phyloP scores from a whole-genome alignment of 116 monocot genomes.

The Iris pallida region DNA sequence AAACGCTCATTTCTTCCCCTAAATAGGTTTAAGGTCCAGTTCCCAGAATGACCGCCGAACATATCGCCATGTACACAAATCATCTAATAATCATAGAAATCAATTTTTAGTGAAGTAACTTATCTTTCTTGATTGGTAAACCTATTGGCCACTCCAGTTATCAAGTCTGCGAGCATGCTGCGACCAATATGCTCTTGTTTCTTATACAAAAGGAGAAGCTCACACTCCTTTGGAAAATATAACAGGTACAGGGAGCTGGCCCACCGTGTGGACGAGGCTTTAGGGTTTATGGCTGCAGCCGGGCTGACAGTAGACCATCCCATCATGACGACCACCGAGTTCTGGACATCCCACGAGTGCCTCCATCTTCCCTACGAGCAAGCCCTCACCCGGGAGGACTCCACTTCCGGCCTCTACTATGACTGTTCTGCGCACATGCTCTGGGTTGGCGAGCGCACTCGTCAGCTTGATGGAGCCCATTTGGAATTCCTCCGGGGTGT shows the following conservation, averaged over 20 bases:
- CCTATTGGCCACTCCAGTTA: no score
- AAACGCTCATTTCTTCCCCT: no score
- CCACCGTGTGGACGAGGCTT: conserved; percentile 19
- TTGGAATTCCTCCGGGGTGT: conserved; percentile 51
- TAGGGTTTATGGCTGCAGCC: conserved; percentile 23
- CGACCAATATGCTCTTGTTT: no score
- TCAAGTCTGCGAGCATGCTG: no score
- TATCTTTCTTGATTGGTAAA: no score
- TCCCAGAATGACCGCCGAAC: no score
- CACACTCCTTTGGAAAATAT: not conserved
- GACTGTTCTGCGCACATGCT: conserved; percentile 46
- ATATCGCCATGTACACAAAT: no score
- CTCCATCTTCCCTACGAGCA: conserved; percentile 44
- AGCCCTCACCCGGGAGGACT: conserved; percentile 36
- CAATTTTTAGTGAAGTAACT: no score
- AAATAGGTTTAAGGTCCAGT: no score
- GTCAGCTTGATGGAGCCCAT: conserved; percentile 47
- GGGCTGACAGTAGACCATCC: conserved; percentile 21
- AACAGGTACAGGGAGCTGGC: conserved; percentile 25
- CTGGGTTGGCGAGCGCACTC: conserved; percentile 50
- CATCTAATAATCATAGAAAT: no score
- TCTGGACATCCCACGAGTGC: conserved; percentile 32
- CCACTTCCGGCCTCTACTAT: conserved; percentile 32
- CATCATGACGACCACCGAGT: conserved; percentile 22
- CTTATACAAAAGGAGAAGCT: not conserved